phyloP scores from a whole-genome alignment of 202 grass and related monocot genomes.

The Carex sylvatica region DNA sequence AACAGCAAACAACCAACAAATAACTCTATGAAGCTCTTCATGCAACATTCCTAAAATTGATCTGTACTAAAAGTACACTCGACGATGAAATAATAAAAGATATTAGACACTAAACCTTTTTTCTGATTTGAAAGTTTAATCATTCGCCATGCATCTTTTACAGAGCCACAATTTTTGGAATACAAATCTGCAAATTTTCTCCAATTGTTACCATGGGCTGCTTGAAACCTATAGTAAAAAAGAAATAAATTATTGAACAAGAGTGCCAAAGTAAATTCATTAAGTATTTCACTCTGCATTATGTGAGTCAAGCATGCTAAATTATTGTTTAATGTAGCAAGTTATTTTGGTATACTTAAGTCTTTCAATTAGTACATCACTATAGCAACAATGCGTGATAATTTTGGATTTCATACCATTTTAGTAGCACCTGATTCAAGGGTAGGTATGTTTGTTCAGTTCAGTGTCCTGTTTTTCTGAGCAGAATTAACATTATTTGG shows the following conservation, averaged over 20 bases:
- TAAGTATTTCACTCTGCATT: background rate
- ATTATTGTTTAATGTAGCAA: background rate
- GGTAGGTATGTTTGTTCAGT: background rate
- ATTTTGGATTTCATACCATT: background rate
- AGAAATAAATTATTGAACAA: background rate
- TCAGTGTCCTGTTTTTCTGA: background rate
- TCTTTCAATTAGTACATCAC: background rate
- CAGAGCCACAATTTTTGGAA: constrained; percentile 44
- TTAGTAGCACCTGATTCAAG: background rate
- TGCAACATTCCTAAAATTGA: background rate
- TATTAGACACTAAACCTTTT: constrained; percentile 32
- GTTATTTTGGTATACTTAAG: background rate
- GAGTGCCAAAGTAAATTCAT: background rate
- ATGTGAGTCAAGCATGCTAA: background rate
- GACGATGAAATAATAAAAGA: background rate
- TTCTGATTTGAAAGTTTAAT: constrained; percentile 45
- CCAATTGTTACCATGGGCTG: constrained; percentile 46
- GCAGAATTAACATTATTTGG: background rate
- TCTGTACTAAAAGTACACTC: background rate
- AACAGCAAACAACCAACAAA: background rate
- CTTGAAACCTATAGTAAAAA: constrained; percentile 42
- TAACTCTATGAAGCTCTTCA: background rate
- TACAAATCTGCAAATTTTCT: constrained; percentile 43
- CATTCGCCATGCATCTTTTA: constrained; percentile 86
- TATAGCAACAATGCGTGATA: background rate